These are phyloP conservation scores for Saturnispora hagleri DNA, from an alignment of 805 yeast species.

Conservation along the genomic window DNA sequence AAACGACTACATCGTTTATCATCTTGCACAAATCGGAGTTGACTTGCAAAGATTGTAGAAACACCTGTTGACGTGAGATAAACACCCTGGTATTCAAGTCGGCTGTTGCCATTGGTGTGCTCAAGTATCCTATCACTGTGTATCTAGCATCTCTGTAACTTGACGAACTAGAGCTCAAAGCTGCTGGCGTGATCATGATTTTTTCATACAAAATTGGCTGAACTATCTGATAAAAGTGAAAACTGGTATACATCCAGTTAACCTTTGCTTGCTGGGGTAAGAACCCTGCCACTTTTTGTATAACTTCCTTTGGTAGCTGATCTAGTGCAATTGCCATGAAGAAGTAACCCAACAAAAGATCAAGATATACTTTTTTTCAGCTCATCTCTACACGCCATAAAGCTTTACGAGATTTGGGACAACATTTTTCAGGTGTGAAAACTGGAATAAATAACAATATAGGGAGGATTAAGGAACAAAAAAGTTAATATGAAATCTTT, in stretches of 20 bases:
- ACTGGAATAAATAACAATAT: too few species aligned
- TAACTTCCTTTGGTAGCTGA: constrained; percentile 17
- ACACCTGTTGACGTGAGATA: constrained; percentile 31
- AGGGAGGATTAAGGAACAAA: too few species aligned
- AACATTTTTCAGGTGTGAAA: background rate
- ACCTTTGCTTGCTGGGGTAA: constrained; percentile 34
- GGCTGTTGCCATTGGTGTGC: constrained; percentile 26
- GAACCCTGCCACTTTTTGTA: constrained; percentile 17
- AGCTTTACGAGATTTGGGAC: background rate
- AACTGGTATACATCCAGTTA: constrained; percentile 26
- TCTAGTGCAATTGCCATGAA: background rate
- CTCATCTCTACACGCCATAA: background rate
- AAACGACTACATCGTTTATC: constrained; percentile 30
- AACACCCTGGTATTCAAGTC: constrained; percentile 32
- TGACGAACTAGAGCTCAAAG: constrained; percentile 21
- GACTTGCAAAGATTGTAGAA: constrained; percentile 30
- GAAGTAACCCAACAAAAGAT: constrained; percentile 3
- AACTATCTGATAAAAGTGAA: constrained; percentile 24
- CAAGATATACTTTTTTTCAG: background rate
- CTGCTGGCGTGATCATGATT: constrained; percentile 29
- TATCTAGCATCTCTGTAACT: constrained; percentile 29
- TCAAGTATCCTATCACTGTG: constrained; percentile 33
- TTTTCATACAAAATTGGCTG: constrained; percentile 29
- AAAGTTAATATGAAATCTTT: too few species aligned
- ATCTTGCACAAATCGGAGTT: constrained; percentile 28